Evolutionary conservation across 768 basidiomycete genomes (phyloP), one percentile per base, ranked within the genome.

Genomic region (Mycena kentingensis): DNA sequence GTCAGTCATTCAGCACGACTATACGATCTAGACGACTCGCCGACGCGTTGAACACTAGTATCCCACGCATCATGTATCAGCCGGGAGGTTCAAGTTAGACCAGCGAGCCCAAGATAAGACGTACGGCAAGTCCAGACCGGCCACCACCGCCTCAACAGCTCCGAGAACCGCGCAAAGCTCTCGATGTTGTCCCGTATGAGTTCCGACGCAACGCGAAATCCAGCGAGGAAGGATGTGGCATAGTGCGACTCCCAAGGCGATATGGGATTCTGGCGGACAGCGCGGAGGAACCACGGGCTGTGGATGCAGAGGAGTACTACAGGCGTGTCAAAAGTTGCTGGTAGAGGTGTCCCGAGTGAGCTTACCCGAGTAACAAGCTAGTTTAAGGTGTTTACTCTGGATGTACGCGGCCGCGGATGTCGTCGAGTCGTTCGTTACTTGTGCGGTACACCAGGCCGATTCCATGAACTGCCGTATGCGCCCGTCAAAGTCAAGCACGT

Each of bases 271-370:
- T 49, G 47, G 15, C 35, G 34, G 13, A 55, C 29, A 1, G 53
- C 41, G 2, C 5, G 16, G 1, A 55, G 22, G 18, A 49, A 55
- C 1, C 15, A 16, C 24, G 41, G 22, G 48, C 32, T 55, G 42
- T 55, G 53, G 42, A 55, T 49, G 32, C 38, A 44, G 8, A 55
- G 18, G 25, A 55, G 21, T 43, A 49, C 53, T 55, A 36, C 3
- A 12, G 1, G n/a, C 25, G n/a, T 18, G 27, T 28, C 29, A 5
- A 16, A 24, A 28, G 5, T 27, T 19, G 1, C n/a, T 15, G 24
- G 37, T 5, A 24, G 25, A 2, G 21, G 32, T 15, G 6, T 18
- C 4, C 21, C 25, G 31, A 27, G 15, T 7, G n/a, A 19, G 25
- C 46, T 32, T 24, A 46, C 44, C 53, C 38, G 6, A 22, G 44